Evolutionary conservation across 768 basidiomycete genomes (phyloP).

Genomic region (Collybia nuda): DNA sequence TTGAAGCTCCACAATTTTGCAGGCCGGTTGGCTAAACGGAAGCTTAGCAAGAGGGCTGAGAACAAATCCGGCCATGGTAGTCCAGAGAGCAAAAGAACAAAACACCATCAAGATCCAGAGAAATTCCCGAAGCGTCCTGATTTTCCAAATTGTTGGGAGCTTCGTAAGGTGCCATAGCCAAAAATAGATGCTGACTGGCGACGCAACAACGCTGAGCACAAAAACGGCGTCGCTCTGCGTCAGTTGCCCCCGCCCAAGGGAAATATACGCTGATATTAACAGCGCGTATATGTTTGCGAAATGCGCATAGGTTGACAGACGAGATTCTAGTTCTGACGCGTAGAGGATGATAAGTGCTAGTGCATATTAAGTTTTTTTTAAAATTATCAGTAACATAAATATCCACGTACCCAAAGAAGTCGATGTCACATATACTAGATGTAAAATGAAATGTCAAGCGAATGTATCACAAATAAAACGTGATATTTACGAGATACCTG

Average conservation of each 20-base stretch:
- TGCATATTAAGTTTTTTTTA: too few relatives aligned
- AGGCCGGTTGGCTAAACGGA: conserved; percentile 8
- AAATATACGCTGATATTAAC: too few relatives aligned
- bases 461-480: too few relatives aligned
- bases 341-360: too few relatives aligned
- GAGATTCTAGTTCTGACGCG: background rate
- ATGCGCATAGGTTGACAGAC: conserved; percentile 14
- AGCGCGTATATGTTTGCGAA: too few relatives aligned
- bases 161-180: conserved; percentile 2
- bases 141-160: background rate
- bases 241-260: conserved; percentile 7
- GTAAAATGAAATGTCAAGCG: background rate
- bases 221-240: conserved; percentile 16
- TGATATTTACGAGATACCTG: conserved; percentile 15
- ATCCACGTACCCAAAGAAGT: conserved; percentile 4
- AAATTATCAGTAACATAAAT: too few relatives aligned
- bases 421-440: conserved; percentile 8
- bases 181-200: conserved; percentile 14
- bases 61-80: conserved; percentile 2
- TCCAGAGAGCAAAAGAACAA: conserved; percentile 1
- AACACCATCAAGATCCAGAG: background rate
- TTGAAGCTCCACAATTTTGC: background rate
- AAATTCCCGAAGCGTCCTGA: background rate
- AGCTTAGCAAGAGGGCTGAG: background rate
- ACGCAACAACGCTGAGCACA: conserved; percentile 13